Conservation (phyloP, 140 eudicot genomes). For the Oenanthe javanica region DNA sequence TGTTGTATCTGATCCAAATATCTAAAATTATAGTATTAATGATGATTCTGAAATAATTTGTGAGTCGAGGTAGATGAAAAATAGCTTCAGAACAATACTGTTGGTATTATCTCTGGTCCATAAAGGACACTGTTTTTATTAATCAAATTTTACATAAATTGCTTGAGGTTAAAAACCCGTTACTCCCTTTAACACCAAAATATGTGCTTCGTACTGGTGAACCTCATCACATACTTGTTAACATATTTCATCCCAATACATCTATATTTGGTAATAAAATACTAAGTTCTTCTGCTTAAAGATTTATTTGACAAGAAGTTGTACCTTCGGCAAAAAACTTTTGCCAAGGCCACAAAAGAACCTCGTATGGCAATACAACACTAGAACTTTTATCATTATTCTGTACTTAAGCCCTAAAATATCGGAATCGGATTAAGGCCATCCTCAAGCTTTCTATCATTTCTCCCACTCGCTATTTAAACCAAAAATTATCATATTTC, state of each 20-base stretch:
- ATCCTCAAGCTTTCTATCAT: neutral
- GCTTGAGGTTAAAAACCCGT: neutral
- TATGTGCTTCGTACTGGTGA: neutral
- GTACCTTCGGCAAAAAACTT: neutral
- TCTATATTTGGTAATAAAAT: neutral
- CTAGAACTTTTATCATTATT: neutral
- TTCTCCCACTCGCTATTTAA: neutral
- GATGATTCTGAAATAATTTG: neutral
- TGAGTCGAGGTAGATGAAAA: neutral
- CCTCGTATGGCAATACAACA: neutral
- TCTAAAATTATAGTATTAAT: neutral
- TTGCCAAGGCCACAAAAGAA: neutral
- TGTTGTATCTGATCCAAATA: neutral
- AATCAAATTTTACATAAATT: neutral
- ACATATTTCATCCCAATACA: neutral
- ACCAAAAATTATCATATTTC: neutral
- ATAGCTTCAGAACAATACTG: neutral
- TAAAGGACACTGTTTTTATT: neutral
- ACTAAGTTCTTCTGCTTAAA: neutral
- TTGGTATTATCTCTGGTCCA: neutral
- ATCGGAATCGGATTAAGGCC: neutral
- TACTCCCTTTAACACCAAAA: neutral
- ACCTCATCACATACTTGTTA: neutral
- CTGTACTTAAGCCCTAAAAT: neutral
- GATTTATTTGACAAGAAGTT: neutral